Percentiles rank a stretch among this genome's conserved stretches.
Evolutionary conservation across 2,329 filamentous ascomycete genomes (phyloP).

Genomic region (Cladosporium oxysporum): DNA sequence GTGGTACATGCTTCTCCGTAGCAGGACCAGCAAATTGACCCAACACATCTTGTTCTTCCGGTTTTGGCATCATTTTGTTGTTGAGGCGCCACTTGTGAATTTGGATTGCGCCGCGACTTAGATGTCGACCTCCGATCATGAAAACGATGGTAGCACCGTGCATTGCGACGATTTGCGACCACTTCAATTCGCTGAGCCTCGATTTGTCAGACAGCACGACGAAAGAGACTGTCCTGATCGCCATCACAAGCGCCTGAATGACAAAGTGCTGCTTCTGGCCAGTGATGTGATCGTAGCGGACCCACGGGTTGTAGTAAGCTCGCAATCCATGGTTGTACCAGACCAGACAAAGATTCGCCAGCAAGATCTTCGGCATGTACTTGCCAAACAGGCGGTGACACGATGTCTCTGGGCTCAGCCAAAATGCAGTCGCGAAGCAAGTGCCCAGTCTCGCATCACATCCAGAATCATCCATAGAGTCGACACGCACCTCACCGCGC

Average conservation of each 20-base stretch:
- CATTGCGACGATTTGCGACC: conserved; percentile 45
- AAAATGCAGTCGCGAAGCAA: conserved; percentile 19
- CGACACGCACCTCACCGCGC: neutral
- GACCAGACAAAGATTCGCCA: conserved; percentile 28
- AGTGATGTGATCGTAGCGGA: conserved; percentile 19
- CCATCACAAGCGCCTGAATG: conserved; percentile 51
- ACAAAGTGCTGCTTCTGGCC: conserved; percentile 18
- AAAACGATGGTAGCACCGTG: conserved; percentile 59
- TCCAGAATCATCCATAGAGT: neutral
- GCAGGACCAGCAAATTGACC: conserved; percentile 31
- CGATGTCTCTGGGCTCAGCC: conserved; percentile 23
- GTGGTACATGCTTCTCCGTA: conserved; percentile 26
- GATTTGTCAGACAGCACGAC: conserved; percentile 3
- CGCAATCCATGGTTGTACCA: conserved; percentile 39
- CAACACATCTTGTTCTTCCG: conserved; percentile 33
- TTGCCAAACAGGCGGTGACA: conserved; percentile 30
- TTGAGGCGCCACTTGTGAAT: conserved; percentile 33
- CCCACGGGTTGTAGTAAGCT: conserved; percentile 30
- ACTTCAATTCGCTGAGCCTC: conserved; percentile 12
- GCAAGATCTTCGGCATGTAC: conserved; percentile 30
- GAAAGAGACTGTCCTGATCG: conserved; percentile 52
- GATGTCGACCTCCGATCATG: conserved; percentile 44
- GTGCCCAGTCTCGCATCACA: neutral
- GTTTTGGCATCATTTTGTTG: conserved; percentile 37
- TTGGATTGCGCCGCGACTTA: conserved; percentile 30